Evolutionary conservation across 2,329 filamentous ascomycete genomes (phyloP).

Genomic region (Pezicula carpinea): DNA sequence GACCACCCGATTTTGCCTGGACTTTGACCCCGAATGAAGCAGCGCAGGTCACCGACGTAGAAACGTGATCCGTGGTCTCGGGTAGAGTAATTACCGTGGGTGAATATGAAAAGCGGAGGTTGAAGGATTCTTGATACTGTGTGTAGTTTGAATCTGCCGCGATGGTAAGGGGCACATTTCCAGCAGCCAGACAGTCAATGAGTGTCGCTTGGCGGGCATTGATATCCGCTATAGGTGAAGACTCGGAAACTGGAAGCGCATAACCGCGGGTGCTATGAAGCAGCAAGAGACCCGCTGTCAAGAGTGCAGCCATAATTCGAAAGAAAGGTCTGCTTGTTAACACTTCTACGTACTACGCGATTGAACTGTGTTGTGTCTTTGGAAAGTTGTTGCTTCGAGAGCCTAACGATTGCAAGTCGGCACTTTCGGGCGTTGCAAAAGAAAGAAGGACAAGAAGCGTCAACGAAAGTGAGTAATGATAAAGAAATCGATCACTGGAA

Average conservation of each 20-base stretch:
- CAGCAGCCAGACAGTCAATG: slow-evolving; percentile 8
- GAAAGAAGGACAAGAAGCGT: neutral
- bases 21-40: slow-evolving; percentile 38
- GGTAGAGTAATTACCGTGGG: slow-evolving; percentile 20
- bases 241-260: neutral
- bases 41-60: slow-evolving; percentile 43
- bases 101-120: slow-evolving; percentile 17
- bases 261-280: neutral
- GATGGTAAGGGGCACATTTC: slow-evolving; percentile 10
- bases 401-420: too few relatives aligned
- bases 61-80: slow-evolving; percentile 31
- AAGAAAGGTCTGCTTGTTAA: neutral
- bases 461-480: neutral
- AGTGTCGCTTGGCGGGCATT: neutral
- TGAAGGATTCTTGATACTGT: slow-evolving; percentile 13
- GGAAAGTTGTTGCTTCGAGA: too few relatives aligned
- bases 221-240: neutral
- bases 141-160: slow-evolving; percentile 13
- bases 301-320: neutral
- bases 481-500: neutral
- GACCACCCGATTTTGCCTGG: slow-evolving; percentile 48
- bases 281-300: neutral
- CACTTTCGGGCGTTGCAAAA: neutral
- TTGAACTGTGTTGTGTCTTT: neutral
- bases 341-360: neutral